Base-by-base conservation (phyloP, 371 early-diverging fungal species). In the Mortierella sp. region DNA sequence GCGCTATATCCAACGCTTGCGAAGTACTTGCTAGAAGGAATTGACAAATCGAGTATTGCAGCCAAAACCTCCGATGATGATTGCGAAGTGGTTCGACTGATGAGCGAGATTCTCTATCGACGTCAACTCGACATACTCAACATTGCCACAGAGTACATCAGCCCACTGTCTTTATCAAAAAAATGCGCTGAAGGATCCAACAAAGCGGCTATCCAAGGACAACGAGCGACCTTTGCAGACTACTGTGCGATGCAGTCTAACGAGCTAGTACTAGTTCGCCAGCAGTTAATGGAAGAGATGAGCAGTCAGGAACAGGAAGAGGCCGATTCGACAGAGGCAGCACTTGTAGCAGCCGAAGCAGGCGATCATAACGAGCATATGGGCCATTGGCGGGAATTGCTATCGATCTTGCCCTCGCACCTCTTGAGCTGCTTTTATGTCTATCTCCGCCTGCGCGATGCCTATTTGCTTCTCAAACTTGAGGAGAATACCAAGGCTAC, bases 161-260 rank as follows among this genome's bases (percentile, higher is more conserved):
- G 24, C 32, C 7, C 7, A 31, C n/a, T 19, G 0, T 30, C 49
- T 19, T 1, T 19, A 24, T 1, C 41, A 30, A 30, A 3, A 14
- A 39, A 11, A 39, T 17, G 11, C 14, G 11, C 4, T 8, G 17
- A 3, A 24, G 47, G 11, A 8, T 6, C 26, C 6, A 26, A 41
- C 21, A 11, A 37, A 6, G 12, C 30, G 3, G 11, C 28, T 43
- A 26, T 58, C 14, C 53, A 17, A 2, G 65, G 54, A 17, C 47
- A 49, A 28, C 37, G 31, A 24, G 59, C 64, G 7, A 67, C 51
- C 0, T 73, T 63, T 51, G 59, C 54, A 23, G 75, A 73, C 32
- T 67, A 67, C 44, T 63, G 68, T 41, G 67, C 75, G 11, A 73
- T 73, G 75, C 75, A 73, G 31, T 73, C 75, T 11, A 73, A 73